Evolutionary conservation across 805 yeast genomes (phyloP).

Genomic region (Wickerhamiella parazyma): DNA sequence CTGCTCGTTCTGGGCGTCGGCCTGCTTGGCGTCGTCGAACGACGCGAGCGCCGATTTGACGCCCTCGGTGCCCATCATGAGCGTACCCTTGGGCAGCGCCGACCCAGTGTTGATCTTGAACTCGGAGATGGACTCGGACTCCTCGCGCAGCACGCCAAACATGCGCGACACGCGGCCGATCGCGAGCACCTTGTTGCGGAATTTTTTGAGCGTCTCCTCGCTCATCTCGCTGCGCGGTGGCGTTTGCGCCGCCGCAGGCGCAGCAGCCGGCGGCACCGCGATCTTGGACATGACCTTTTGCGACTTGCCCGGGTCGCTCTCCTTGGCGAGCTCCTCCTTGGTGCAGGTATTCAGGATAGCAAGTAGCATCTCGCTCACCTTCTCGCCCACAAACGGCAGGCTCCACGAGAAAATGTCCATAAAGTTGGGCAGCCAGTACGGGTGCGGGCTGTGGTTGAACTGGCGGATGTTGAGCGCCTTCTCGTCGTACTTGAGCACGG

Average conservation of each 20-base stretch:
- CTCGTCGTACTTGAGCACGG: slow-evolving; percentile 79
- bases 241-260: slow-evolving; percentile 10
- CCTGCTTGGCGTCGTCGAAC: slow-evolving; percentile 71
- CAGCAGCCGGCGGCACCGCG: slow-evolving; percentile 11
- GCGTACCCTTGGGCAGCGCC: slow-evolving; percentile 71
- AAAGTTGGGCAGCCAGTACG: slow-evolving; percentile 91
- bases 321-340: slow-evolving; percentile 58
- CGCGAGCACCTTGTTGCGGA: slow-evolving; percentile 69
- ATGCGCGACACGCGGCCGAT: slow-evolving; percentile 92
- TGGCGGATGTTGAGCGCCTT: slow-evolving; percentile 92
- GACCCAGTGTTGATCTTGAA: slow-evolving; percentile 63
- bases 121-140: slow-evolving; percentile 72
- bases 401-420: slow-evolving; percentile 98
- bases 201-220: slow-evolving; percentile 26
- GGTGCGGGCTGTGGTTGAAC: slow-evolving; percentile 85
- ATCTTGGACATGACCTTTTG: slow-evolving; percentile 7
- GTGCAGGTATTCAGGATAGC: slow-evolving; percentile 86
- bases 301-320: neutral
- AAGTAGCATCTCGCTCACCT: slow-evolving; percentile 84
- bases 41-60: slow-evolving; percentile 51
- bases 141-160: slow-evolving; percentile 79
- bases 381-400: slow-evolving; percentile 91
- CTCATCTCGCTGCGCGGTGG: slow-evolving; percentile 4
- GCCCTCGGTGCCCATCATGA: slow-evolving; percentile 72
- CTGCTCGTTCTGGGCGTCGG: slow-evolving; percentile 74